Evolutionary conservation across 1,139 yeast genomes (phyloP).

Genomic region (Debaryomyces subglobosus): DNA sequence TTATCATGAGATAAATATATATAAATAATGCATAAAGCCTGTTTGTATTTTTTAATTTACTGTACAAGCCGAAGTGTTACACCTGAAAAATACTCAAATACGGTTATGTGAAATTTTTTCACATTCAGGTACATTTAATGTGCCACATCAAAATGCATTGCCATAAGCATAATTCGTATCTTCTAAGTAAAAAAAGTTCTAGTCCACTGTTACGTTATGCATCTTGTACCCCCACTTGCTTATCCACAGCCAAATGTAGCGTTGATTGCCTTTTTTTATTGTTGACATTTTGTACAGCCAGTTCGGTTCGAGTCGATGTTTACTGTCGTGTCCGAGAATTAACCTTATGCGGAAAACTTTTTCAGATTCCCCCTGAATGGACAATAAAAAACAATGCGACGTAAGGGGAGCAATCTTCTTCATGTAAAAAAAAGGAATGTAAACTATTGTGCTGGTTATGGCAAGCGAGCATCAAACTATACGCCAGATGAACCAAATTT

Average conservation of each 20-base stretch:
- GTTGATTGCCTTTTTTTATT: background rate
- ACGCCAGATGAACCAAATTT: constrained; percentile 94
- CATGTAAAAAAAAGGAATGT: background rate
- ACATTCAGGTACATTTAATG: constrained; percentile 3
- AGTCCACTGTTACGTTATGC: constrained; percentile 3
- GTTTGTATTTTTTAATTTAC: constrained; percentile 2
- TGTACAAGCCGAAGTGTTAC: constrained; percentile 7
- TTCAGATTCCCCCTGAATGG: constrained; percentile 1
- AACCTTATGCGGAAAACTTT: background rate
- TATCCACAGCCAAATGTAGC: background rate
- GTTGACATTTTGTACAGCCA: background rate
- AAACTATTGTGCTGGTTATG: background rate
- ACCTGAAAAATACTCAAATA: background rate
- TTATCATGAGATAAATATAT: constrained; percentile 1
- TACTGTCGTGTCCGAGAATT: background rate
- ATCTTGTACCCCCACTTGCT: background rate
- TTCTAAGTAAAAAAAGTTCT: background rate
- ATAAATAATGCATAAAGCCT: constrained; percentile 2
- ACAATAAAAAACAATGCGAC: constrained; percentile 1
- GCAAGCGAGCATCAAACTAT: constrained; percentile 22
- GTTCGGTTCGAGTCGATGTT: background rate
- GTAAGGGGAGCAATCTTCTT: constrained; percentile 5
- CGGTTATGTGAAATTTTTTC: constrained; percentile 1
- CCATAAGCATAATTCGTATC: constrained; percentile 2
- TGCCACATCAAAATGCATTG: constrained; percentile 4